These are phyloP conservation scores for Wickerhamomyces rabaulensis DNA, from an alignment of 805 yeast species.

Conservation along the genomic window DNA sequence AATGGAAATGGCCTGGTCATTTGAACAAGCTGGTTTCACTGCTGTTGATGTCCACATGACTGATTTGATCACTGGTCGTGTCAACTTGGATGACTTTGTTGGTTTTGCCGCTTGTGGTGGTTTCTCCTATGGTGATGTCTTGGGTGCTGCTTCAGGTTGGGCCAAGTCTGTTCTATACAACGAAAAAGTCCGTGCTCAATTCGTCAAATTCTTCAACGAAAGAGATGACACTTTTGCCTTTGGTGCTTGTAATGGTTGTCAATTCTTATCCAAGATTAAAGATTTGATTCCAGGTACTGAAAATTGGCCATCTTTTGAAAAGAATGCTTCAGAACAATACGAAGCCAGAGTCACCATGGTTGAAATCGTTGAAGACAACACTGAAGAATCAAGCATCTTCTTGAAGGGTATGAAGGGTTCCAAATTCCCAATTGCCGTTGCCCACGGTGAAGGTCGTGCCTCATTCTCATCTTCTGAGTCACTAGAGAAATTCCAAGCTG, in stretches of 20 bases:
- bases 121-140: conserved; percentile 96
- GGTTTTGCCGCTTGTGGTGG: conserved; percentile 99
- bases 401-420: conserved; percentile 91
- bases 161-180: conserved; percentile 92
- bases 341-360: conserved; percentile 93
- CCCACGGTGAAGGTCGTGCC: conserved; percentile 98
- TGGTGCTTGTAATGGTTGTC: conserved; percentile 99
- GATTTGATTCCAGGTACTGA: conserved; percentile 89
- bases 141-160: conserved; percentile 99
- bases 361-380: conserved; percentile 55
- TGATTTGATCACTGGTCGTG: conserved; percentile 73
- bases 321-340: conserved; percentile 88
- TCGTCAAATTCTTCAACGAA: conserved; percentile 73
- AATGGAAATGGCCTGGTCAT: conserved; percentile 97
- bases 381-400: conserved; percentile 55
- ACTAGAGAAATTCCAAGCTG: conserved; percentile 42
- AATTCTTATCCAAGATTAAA: conserved; percentile 83
- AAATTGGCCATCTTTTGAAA: conserved; percentile 93
- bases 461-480: conserved; percentile 46
- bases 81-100: conserved; percentile 69
- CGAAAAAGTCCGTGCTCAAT: conserved; percentile 69
- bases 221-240: conserved; percentile 92
- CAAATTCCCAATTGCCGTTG: conserved; percentile 91
- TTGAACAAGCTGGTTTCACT: conserved; percentile 91
- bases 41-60: conserved; percentile 97